phyloP scores from a whole-genome alignment of 1,284 basidiomycete species.

The Puccinia hordei region DNA sequence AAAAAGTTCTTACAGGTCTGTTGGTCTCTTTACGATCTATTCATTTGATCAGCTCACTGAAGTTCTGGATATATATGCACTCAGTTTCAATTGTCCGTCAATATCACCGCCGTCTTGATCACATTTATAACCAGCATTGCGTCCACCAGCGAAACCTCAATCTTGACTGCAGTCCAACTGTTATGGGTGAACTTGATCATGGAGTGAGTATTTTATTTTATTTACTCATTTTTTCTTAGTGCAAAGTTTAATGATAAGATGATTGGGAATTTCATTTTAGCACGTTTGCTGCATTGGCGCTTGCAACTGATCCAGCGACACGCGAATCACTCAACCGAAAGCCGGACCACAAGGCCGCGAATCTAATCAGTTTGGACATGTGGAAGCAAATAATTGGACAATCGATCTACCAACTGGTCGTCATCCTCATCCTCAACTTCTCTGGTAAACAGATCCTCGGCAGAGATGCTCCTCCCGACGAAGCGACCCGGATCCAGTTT shows the following conservation, averaged over 20 bases:
- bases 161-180: conserved; percentile 53
- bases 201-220: conserved; percentile 40
- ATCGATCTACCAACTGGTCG: conserved; percentile 59
- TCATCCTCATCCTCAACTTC: conserved; percentile 59
- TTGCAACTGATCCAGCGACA: conserved; percentile 60
- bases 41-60: not conserved
- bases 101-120: conserved; percentile 53
- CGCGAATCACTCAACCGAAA: conserved; percentile 58
- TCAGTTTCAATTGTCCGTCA: conserved; percentile 54
- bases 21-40: not conserved
- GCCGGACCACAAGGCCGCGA: conserved; percentile 57
- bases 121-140: conserved; percentile 52
- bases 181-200: conserved; percentile 54
- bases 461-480: conserved; percentile 50
- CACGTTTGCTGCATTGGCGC: conserved; percentile 60
- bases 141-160: conserved; percentile 51
- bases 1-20: conserved; percentile 52
- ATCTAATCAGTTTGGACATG: conserved; percentile 60
- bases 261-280: conserved; percentile 8
- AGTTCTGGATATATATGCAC: not conserved
- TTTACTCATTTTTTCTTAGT: not conserved
- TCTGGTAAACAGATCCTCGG: conserved; percentile 56
- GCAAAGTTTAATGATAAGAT: not conserved
- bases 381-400: conserved; percentile 60
- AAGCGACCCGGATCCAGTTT: conserved; percentile 51